Base-by-base conservation (phyloP, 2,329 filamentous ascomycete genomes). In the Colletotrichum agaves region DNA sequence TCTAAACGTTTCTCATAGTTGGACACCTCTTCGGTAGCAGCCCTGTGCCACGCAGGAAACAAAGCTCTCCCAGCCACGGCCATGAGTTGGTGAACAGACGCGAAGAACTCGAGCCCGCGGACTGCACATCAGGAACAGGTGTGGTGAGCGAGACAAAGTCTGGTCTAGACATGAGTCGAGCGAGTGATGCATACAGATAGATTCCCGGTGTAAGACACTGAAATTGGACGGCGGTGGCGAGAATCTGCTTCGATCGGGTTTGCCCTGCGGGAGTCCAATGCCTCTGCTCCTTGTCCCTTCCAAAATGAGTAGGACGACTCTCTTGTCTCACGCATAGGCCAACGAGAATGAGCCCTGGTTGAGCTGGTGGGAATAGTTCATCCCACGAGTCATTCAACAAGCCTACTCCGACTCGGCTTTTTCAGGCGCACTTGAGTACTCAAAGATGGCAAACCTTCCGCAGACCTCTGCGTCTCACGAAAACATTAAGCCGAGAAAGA, bases 141-240 rank as follows among this genome's bases (percentile, higher is more conserved):
- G 2, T 33, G 21, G 52, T 63, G 57, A 64, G 64, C 64, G 52
- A 52, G 52, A 63, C 64, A 63, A 67, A 53, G 53, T 23, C 5
- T 3, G 43, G n/a, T 50, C 33, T 19, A 35, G 49, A 13, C 21
- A 27, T 43, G 58, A 66, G 17, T 62, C 58, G 49, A 56, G 39
- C 33, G 15, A 19, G 15, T 33, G 4, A n/a, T 5, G 15, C 11
- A 27, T n/a, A 15, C 46, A 49, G 49, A n/a, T 31, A 49, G 49
- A n/a, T 31, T 33, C 47, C 47, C n/a, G 47, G 10, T 27, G 27
- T 27, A 8, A 27, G 27, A 27, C 27, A 27, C 27, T 27, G 27
- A 8, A 27, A 27, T 4, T 27, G 23, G 23, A 27, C 27, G 8
- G 47, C 31, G 33, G 21, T 33, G 13, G 63, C 13, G 19, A 37